A percentile compares a stretch with the other conserved stretches of the same genome.
These are phyloP conservation scores for Coniophora puteana DNA, from an alignment of 1,284 basidiomycete species.

Conservation along the genomic window DNA sequence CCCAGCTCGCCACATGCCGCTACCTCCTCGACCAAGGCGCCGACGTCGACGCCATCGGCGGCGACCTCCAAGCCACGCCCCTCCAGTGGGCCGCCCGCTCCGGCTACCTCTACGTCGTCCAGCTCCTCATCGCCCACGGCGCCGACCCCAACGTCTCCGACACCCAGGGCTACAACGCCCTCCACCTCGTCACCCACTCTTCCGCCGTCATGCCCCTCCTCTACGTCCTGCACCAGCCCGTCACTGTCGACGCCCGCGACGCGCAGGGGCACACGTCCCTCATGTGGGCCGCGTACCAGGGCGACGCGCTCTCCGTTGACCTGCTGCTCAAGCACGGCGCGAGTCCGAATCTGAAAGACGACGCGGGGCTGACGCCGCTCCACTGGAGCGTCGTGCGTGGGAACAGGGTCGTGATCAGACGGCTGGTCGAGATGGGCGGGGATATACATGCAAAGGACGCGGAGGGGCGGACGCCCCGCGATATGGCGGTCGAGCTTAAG, in stretches of 20 bases:
- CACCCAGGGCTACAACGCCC: conserved; percentile 93
- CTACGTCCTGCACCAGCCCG: conserved; percentile 89
- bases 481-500: conserved; percentile 95
- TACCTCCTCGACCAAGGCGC: conserved; percentile 92
- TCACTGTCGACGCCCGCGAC: conserved; percentile 86
- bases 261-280: conserved; percentile 91
- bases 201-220: conserved; percentile 92
- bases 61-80: conserved; percentile 93
- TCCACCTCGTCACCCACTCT: conserved; percentile 94
- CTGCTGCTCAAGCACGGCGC: conserved; percentile 88
- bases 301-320: conserved; percentile 93
- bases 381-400: conserved; percentile 99
- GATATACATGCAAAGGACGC: conserved; percentile 81
- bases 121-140: conserved; percentile 83
- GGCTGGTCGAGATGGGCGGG: conserved; percentile 82
- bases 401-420: conserved; percentile 81
- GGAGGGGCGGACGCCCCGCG: conserved; percentile 84
- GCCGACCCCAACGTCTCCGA: conserved; percentile 93
- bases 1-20: conserved; percentile 74
- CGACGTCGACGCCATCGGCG: conserved; percentile 90
- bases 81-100: conserved; percentile 98
- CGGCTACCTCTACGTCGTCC: conserved; percentile 93
- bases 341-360: conserved; percentile 72
- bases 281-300: conserved; percentile 99
- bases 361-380: conserved; percentile 83